These are phyloP conservation scores for Taphrina pruni DNA, from an alignment of 1,139 yeast species.

Conservation along the genomic window DNA sequence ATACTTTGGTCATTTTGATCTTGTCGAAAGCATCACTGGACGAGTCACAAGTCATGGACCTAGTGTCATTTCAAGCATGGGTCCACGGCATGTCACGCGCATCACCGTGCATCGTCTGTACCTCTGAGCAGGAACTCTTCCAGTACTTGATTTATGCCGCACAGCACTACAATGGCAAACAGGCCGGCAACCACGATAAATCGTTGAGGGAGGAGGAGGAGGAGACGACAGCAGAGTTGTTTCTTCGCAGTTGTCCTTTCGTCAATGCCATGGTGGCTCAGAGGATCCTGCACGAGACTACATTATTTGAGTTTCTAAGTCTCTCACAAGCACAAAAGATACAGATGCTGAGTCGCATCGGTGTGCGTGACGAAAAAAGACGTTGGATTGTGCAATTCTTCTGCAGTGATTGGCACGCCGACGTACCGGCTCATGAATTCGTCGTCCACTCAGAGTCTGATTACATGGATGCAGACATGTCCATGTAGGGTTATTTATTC, in stretches of 20 bases:
- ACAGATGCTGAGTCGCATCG: background rate
- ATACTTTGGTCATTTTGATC: background rate
- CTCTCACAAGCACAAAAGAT: background rate
- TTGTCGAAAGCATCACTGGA: background rate
- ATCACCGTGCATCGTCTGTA: background rate
- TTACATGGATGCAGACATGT: slow-evolving; percentile 7
- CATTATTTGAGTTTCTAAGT: background rate
- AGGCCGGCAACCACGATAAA: no score
- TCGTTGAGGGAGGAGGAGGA: background rate
- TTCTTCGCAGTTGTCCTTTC: slow-evolving; percentile 11
- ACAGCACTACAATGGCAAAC: background rate
- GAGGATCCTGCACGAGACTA: background rate
- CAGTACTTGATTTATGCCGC: slow-evolving; percentile 7
- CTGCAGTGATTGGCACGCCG: slow-evolving; percentile 5
- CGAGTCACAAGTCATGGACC: background rate
- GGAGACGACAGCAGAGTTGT: background rate
- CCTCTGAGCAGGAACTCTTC: background rate
- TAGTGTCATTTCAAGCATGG: slow-evolving; percentile 3
- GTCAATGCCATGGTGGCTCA: slow-evolving; percentile 25
- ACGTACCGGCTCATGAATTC: background rate
- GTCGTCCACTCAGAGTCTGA: background rate
- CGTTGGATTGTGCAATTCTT: background rate
- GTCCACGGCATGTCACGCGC: background rate
- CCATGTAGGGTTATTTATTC: no score
- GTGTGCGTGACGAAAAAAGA: background rate